Percentiles rank a stretch among this genome's conserved stretches.
Evolutionary conservation across 345 rosid genomes (phyloP).

Genomic region (Melaleuca alternifolia): DNA sequence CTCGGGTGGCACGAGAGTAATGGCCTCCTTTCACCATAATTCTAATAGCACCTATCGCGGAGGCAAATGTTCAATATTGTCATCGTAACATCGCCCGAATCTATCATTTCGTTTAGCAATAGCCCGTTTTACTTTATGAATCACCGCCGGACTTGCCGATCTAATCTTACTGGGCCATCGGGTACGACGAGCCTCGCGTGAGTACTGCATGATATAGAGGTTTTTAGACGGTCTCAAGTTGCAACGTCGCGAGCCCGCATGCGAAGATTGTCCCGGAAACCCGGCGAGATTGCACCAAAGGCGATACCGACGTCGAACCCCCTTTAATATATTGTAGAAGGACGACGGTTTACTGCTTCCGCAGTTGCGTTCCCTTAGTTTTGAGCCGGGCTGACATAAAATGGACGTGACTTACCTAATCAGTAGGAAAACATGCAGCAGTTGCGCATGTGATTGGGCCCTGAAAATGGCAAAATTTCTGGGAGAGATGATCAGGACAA

Average conservation of each 20-base stretch:
- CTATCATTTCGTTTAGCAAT: neutral
- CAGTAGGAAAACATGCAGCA: neutral
- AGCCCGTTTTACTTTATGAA: neutral
- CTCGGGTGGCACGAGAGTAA: neutral
- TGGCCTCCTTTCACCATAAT: neutral
- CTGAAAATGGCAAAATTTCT: neutral
- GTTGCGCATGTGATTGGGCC: neutral
- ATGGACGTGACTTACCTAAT: neutral
- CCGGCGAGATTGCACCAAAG: neutral
- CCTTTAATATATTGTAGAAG: neutral
- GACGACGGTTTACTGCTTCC: neutral
- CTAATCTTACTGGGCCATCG: neutral
- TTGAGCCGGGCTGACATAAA: neutral
- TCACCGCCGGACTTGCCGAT: rapidly evolving
- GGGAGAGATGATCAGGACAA: no score
- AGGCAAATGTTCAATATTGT: neutral
- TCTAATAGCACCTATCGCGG: neutral
- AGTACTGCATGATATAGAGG: neutral
- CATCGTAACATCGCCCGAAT: neutral
- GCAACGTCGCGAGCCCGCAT: neutral
- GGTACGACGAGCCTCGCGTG: neutral
- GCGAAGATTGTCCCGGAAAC: neutral
- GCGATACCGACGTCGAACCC: rapidly evolving
- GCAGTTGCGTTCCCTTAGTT: neutral
- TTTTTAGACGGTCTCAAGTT: neutral